Evolutionary conservation across 2,329 filamentous ascomycete genomes (phyloP).

Genomic region (Macroventuria anomochaeta): DNA sequence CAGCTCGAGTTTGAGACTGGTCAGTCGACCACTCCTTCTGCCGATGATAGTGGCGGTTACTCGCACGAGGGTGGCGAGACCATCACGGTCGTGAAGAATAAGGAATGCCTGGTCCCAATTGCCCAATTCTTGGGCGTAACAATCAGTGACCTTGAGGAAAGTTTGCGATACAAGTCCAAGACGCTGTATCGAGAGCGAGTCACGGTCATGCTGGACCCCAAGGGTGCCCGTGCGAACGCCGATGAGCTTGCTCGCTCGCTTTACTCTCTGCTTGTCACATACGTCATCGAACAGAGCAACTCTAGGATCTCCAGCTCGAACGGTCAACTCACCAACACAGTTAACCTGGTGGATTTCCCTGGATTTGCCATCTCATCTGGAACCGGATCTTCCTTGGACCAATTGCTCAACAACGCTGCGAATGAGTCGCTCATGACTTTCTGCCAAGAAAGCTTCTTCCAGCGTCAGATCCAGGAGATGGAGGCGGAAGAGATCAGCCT

Average conservation of each 20-base stretch:
- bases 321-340: constrained; percentile 87
- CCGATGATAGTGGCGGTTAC: constrained; percentile 93
- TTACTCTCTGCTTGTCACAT: constrained; percentile 92
- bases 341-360: constrained; percentile 95
- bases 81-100: constrained; percentile 89
- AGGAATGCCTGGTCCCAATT: constrained; percentile 82
- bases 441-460: constrained; percentile 94
- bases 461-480: constrained; percentile 88
- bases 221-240: constrained; percentile 86
- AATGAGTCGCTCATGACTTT: constrained; percentile 92
- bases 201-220: constrained; percentile 96
- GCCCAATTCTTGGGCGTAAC: constrained; percentile 94
- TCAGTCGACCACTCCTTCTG: constrained; percentile 76
- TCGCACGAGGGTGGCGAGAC: constrained; percentile 92
- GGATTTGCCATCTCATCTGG: constrained; percentile 86
- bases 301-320: constrained; percentile 86
- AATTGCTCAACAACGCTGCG: constrained; percentile 92
- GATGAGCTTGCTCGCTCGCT: constrained; percentile 92
- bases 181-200: constrained; percentile 95
- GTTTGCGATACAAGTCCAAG: constrained; percentile 94
- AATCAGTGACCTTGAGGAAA: constrained; percentile 80
- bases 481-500: constrained; percentile 94
- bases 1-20: constrained; percentile 92
- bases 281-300: constrained; percentile 92
- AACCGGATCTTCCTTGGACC: constrained; percentile 85